Evolutionary conservation across 2,329 filamentous ascomycete species (phyloP).

Genomic region (Cordyceps cicadae): DNA sequence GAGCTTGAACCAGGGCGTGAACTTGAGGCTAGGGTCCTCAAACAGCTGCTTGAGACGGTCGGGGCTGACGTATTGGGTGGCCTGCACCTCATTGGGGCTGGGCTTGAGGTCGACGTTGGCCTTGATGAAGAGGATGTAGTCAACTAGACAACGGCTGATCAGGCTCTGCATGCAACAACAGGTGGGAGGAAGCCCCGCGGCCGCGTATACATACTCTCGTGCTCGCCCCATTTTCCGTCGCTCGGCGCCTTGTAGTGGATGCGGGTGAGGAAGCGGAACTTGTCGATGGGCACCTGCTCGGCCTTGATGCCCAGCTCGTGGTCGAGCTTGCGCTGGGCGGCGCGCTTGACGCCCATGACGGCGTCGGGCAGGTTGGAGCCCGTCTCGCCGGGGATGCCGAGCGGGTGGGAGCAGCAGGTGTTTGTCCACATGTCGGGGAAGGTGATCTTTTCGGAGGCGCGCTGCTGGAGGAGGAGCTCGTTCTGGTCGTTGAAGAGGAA

Average conservation of each 20-base stretch:
- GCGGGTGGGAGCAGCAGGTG: slow-evolving; percentile 96
- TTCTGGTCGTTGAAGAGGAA: slow-evolving; percentile 96
- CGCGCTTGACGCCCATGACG: slow-evolving; percentile 78
- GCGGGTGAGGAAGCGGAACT: slow-evolving; percentile 88
- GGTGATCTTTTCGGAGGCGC: slow-evolving; percentile 93
- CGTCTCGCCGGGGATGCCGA: slow-evolving; percentile 86
- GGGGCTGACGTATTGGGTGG: slow-evolving; percentile 73
- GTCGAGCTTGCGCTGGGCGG: slow-evolving; percentile 85
- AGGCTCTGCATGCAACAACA: not conserved
- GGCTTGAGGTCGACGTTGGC: slow-evolving; percentile 74
- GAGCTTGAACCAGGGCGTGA: slow-evolving; percentile 98
- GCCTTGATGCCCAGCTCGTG: slow-evolving; percentile 91
- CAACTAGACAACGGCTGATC: slow-evolving; percentile 47
- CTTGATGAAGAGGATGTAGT: slow-evolving; percentile 98
- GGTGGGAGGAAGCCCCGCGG: not conserved
- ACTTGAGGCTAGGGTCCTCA: slow-evolving; percentile 67
- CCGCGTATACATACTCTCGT: slow-evolving; percentile 67
- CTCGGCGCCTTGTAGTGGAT: slow-evolving; percentile 98
- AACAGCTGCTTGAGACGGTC: slow-evolving; percentile 82
- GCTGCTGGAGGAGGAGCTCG: slow-evolving; percentile 87
- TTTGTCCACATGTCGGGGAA: slow-evolving; percentile 99
- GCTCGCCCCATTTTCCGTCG: slow-evolving; percentile 97
- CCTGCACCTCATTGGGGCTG: slow-evolving; percentile 85
- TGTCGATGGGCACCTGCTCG: slow-evolving; percentile 79
- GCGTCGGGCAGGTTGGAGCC: slow-evolving; percentile 73